Evolutionary conservation across 2,329 filamentous ascomycete genomes (phyloP), one percentile per base, ranked within the genome.

Genomic region (Furcasterigmium furcatum): DNA sequence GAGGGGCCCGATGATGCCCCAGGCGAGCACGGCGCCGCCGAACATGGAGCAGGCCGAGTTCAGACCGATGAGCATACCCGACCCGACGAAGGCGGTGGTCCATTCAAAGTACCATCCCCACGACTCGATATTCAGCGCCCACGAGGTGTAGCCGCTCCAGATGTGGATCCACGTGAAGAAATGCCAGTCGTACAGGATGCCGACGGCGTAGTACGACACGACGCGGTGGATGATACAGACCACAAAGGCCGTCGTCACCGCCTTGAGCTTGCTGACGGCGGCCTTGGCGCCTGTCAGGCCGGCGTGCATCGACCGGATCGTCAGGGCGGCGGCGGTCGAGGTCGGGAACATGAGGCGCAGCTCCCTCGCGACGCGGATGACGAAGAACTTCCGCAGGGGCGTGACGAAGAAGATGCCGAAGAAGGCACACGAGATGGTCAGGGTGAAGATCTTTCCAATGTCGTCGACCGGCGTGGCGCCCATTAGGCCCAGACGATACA

Each of bases 361-460:
- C 61, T 84, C 79, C 9, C 79, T 70, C 4, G 79, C 79, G 12
- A 84, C 78, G 47, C 83, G 79, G 59, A 85, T 77, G 60, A 86
- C 77, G 67, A 85, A 86, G 67, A 86, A 85, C 57, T 83, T 84
- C 47, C 82, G 78, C 18, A 84, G 71, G 8, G 80, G 80, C 0
- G 79, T 81, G 41, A 77, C 76, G 52, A 83, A 81, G 60, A 82
- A 81, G 48, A 84, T 72, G 4, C 82, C 82, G 59, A 84, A 84
- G 64, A 83, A 82, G 9, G 22, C 79, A 47, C 78, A 79, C 40
- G 83, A 76, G 36, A 82, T 68, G 3, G 80, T 84, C 51, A 85
- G 70, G 22, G 77, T 77, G 45, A 84, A 67, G 40, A 85, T 73
- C 25, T 77, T 70, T 45, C 71, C 70, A 53, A 82, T 82, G 55